Evolutionary conservation across 78 protist genomes (phyloP).

Genomic region (Paratrimastix pyriformis): DNA sequence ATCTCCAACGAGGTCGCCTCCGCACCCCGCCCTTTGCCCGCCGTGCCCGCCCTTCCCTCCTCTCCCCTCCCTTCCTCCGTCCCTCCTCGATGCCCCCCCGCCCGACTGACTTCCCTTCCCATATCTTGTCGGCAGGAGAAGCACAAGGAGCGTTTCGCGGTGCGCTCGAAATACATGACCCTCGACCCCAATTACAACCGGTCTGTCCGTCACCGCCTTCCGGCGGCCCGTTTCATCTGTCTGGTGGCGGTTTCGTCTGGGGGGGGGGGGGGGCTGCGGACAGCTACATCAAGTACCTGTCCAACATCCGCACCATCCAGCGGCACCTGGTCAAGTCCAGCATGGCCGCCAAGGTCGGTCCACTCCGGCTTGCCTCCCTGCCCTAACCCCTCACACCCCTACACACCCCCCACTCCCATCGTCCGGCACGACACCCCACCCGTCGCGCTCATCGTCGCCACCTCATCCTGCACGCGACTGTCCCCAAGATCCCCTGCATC

Average conservation of each 20-base stretch:
- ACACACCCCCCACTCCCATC: neutral
- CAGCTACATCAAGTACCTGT: constrained; percentile 14
- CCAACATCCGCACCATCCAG: constrained; percentile 35
- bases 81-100: too few relatives aligned
- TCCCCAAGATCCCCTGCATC: constrained; percentile 14
- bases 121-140: constrained; percentile 5
- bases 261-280: too few relatives aligned
- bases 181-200: constrained; percentile 29
- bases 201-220: too few relatives aligned
- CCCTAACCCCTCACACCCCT: neutral
- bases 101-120: too few relatives aligned
- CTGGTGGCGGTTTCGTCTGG: too few relatives aligned
- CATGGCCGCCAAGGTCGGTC: too few relatives aligned
- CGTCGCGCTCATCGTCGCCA: neutral
- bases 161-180: constrained; percentile 38
- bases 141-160: constrained; percentile 32
- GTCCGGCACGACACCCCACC: neutral
- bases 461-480: neutral
- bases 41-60: too few relatives aligned
- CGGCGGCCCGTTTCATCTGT: too few relatives aligned
- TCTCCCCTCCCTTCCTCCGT: too few relatives aligned
- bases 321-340: neutral
- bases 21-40: too few relatives aligned
- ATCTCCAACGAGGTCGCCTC: constrained; percentile 54
- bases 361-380: too few relatives aligned